Evolutionary conservation across 202 grass and related monocot species (phyloP).

Genomic region (Thinopyrum obtusiflorum): DNA sequence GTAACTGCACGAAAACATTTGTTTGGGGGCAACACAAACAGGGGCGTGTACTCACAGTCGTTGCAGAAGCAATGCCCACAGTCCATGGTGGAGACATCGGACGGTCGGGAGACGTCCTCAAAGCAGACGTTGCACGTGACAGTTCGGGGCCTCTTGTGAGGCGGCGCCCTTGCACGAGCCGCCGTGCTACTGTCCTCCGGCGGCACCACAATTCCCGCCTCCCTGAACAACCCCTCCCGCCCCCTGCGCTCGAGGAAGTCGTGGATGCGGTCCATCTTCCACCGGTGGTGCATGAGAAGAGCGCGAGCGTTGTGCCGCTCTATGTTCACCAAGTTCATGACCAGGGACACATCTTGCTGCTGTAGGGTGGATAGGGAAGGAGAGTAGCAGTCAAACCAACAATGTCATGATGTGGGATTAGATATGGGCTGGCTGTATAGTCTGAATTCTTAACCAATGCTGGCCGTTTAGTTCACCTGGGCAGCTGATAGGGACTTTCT

Average conservation of each 20-base stretch:
- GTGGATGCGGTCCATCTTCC: slow-evolving; percentile 55
- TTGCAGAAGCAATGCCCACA: slow-evolving; percentile 89
- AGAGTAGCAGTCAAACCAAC: neutral
- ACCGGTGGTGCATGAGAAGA: slow-evolving; percentile 70
- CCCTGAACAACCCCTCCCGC: slow-evolving; percentile 46
- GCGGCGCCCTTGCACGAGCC: neutral
- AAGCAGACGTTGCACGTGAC: slow-evolving; percentile 65
- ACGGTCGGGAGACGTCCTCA: slow-evolving; percentile 32
- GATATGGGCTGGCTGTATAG: neutral
- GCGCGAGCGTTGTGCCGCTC: slow-evolving; percentile 54
- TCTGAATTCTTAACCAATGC: neutral
- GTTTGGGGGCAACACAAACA: neutral
- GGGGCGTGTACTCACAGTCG: slow-evolving; percentile 42
- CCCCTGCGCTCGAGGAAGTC: slow-evolving; percentile 64
- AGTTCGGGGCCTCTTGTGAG: neutral
- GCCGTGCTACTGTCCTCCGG: slow-evolving; percentile 20
- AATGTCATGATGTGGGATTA: neutral
- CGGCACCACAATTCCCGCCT: slow-evolving; percentile 39
- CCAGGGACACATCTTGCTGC: slow-evolving; percentile 43
- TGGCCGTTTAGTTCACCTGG: slow-evolving; percentile 23
- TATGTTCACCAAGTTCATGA: slow-evolving; percentile 62
- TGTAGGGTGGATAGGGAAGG: neutral
- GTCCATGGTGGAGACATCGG: slow-evolving; percentile 50
- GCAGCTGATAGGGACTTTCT: slow-evolving; percentile 25
- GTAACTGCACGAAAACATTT: neutral